Percentiles rank a stretch among this genome's conserved stretches.
Conservation (phyloP, 1,284 basidiomycete species). For the Blastosporella zonata region DNA sequence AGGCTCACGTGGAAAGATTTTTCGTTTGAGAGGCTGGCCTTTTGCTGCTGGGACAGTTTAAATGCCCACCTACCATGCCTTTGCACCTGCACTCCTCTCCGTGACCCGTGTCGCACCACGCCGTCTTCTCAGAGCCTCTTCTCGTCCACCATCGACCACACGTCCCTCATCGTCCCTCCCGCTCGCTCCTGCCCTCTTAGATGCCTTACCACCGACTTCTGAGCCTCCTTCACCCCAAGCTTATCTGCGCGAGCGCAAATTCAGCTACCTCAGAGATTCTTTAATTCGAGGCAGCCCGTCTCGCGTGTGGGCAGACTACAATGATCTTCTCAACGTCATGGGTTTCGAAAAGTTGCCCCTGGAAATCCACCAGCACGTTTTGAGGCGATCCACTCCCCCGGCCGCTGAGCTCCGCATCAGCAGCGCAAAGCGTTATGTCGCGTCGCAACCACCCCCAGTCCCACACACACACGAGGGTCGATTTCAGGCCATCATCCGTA, state of each 20-base stretch:
- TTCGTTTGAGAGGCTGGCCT: conserved; percentile 2
- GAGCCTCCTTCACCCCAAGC: conserved; percentile 12
- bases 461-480: conserved; percentile 59
- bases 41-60: conserved; percentile 3
- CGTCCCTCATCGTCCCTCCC: conserved; percentile 17
- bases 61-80: conserved; percentile 17
- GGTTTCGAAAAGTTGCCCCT: conserved; percentile 52
- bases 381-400: conserved; percentile 58
- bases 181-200: conserved; percentile 1
- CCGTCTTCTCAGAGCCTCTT: background rate
- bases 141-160: background rate
- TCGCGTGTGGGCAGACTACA: conserved; percentile 59
- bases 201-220: conserved; percentile 4
- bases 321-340: conserved; percentile 47
- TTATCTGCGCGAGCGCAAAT: conserved; percentile 21
- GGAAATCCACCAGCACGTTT: conserved; percentile 62
- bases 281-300: conserved; percentile 36
- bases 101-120: conserved; percentile 13
- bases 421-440: conserved; percentile 36
- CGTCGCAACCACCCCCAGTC: conserved; percentile 30
- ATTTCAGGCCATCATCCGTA: conserved; percentile 60
- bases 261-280: conserved; percentile 28
- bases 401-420: conserved; percentile 42
- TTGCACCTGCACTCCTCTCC: conserved; percentile 12
- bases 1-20: conserved; percentile 16